Conservation (phyloP, 768 basidiomycete species). For the Boletus vinaceobasis region DNA sequence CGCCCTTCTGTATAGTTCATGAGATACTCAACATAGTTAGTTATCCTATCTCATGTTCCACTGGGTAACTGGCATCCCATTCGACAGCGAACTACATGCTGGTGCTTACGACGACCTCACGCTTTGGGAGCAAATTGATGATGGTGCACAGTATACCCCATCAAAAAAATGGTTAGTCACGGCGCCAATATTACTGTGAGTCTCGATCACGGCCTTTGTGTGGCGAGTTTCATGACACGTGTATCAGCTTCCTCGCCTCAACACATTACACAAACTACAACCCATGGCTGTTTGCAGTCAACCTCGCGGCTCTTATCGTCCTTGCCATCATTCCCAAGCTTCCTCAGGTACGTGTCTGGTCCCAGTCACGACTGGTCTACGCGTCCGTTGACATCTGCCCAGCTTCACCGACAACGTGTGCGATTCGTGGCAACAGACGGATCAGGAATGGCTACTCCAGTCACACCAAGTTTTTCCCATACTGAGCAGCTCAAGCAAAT, state of each 20-base stretch:
- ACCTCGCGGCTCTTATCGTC: conserved; percentile 71
- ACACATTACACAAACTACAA: conserved; percentile 99
- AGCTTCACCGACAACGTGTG: conserved; percentile 83
- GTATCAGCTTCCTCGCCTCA: conserved; percentile 82
- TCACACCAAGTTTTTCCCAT: conserved; percentile 53
- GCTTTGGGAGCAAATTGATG: conserved; percentile 99
- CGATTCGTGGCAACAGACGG: conserved; percentile 66
- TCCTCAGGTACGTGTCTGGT: conserved; percentile 64
- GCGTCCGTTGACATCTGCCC: conserved; percentile 15
- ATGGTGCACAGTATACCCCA: conserved; percentile 97
- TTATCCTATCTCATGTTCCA: conserved; percentile 99
- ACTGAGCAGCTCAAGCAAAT: conserved; percentile 39
- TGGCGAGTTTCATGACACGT: neutral
- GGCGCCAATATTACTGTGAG: conserved; percentile 87
- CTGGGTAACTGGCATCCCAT: conserved; percentile 95
- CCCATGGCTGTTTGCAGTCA: conserved; percentile 89
- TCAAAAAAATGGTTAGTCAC: conserved; percentile 95
- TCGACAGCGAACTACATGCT: conserved; percentile 79
- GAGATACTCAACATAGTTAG: conserved; percentile 38
- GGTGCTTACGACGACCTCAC: conserved; percentile 98
- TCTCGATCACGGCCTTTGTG: conserved; percentile 6
- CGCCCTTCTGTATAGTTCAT: neutral
- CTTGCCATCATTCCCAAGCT: conserved; percentile 91
- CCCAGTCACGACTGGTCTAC: conserved; percentile 2
- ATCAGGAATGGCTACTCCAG: conserved; percentile 66